Evolutionary conservation across 2,329 filamentous ascomycete genomes (phyloP), one percentile per base, ranked within the genome.

Genomic region (Botrytis elliptica): DNA sequence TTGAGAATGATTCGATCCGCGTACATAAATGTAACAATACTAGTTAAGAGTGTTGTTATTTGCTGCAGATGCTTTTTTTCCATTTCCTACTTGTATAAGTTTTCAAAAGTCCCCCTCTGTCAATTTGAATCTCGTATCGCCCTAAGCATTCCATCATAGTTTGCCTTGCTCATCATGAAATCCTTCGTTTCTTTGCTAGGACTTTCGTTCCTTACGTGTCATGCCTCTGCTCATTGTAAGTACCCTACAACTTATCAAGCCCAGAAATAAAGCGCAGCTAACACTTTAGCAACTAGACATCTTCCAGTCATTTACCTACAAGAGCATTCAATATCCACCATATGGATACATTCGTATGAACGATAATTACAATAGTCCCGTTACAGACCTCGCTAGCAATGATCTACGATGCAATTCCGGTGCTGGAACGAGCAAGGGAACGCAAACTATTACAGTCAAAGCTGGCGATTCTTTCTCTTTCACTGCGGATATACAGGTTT

Each of bases 331-430:
- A 46, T 78, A 76, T 52, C 70, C 79, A 5, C 85, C 83, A 2
- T 90, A 89, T 78, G 78, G 81, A 36, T 85, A 87, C 29, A 89
- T 89, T 9, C 81, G 83, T n/a, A 82, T 81, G 46, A 81, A 80
- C 60, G 78, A 77, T 36, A 80, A 80, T 38, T 88, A 89, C 79
- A 85, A 86, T 68, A 83, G 90, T 75, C 84, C 84, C 8, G 77
- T 91, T 18, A 82, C 81, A 16, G 77, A 76, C 49, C 70, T 78
- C 38, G 75, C 73, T 14, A 77, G 75, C 16, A 77, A 69, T 57
- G 78, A 79, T 74, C 63, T 79, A 83, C 80, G 85, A 67, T 87
- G 85, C 80, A 86, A 87, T 79, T 81, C 82, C 12, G 78, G 78
- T 73, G 82, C 83, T 2, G 64, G 65, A 8, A 74, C 64, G 0